Evolutionary conservation across 306 rosid species (phyloP).

Genomic region (Boehmeria nivea): DNA sequence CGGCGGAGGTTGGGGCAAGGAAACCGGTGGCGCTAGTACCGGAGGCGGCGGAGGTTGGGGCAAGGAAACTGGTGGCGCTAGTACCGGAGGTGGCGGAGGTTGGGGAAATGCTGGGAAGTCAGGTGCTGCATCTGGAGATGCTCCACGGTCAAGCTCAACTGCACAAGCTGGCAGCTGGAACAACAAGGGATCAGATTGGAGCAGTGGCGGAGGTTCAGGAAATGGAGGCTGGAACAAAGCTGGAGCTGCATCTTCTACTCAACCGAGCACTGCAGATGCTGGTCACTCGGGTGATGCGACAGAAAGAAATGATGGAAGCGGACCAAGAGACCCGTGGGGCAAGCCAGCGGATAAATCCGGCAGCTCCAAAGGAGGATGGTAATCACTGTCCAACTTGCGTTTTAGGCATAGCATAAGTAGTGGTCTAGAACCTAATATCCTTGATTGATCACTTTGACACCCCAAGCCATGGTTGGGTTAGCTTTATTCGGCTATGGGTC

Average conservation of each 20-base stretch:
- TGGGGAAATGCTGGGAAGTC: not conserved
- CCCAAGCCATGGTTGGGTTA: too few relatives aligned
- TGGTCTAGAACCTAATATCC: too few relatives aligned
- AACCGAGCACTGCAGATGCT: too few relatives aligned
- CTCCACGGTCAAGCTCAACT: not conserved
- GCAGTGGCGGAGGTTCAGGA: constrained; percentile 11
- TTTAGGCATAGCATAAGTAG: too few relatives aligned
- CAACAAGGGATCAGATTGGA: constrained; percentile 23
- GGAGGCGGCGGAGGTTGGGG: constrained; percentile 8
- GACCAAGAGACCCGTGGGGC: constrained; percentile 19
- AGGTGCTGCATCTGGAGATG: not conserved
- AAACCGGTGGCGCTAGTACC: not conserved
- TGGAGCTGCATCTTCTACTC: not conserved
- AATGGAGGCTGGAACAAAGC: constrained; percentile 12
- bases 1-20: constrained; percentile 11
- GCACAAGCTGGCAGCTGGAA: constrained; percentile 2
- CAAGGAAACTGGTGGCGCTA: constrained; percentile 23
- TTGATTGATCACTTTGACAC: too few relatives aligned
- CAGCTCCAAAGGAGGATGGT: constrained; percentile 51
- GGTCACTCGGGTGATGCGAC: too few relatives aligned
- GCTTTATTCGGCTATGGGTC: too few relatives aligned
- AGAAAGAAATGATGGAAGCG: constrained; percentile 9
- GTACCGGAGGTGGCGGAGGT: constrained; percentile 12
- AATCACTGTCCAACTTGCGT: constrained; percentile 17
- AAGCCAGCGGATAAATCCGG: constrained; percentile 34